A percentile compares a stretch with the other conserved stretches of the same genome.
Conservation (phyloP, 2,329 filamentous ascomycete genomes). For the Talaromyces amestolkiae region DNA sequence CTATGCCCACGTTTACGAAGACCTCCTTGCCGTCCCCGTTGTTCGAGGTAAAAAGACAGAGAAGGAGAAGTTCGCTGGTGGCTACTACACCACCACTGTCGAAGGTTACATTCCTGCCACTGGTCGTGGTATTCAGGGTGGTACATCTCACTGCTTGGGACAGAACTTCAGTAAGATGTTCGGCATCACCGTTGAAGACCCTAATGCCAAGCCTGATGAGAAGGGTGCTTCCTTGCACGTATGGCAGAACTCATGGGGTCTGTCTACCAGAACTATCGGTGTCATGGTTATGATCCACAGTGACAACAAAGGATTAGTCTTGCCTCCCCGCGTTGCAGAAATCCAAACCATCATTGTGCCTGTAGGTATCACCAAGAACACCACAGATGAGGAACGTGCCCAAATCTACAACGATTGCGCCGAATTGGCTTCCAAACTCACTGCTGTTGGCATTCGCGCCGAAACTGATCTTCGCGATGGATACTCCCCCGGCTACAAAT, state of each 20-base stretch:
- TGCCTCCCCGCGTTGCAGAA: slow-evolving; percentile 86
- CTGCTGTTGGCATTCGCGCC: slow-evolving; percentile 70
- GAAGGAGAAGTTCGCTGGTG: slow-evolving; percentile 96
- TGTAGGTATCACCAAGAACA: slow-evolving; percentile 89
- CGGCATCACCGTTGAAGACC: slow-evolving; percentile 94
- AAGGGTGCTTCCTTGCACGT: slow-evolving; percentile 79
- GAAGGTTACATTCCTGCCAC: slow-evolving; percentile 97
- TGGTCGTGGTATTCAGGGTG: slow-evolving; percentile 93
- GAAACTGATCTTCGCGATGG: slow-evolving; percentile 83
- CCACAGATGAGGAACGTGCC: slow-evolving; percentile 71
- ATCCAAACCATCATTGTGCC: slow-evolving; percentile 84
- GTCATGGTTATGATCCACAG: slow-evolving; percentile 99
- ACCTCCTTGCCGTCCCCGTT: slow-evolving; percentile 90
- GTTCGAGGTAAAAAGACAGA: slow-evolving; percentile 93
- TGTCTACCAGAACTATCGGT: slow-evolving; percentile 94
- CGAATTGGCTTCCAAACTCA: slow-evolving; percentile 66
- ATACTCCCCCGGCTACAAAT: slow-evolving; percentile 94
- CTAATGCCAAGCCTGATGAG: slow-evolving; percentile 65
- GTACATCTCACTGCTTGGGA: slow-evolving; percentile 87
- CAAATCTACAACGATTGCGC: slow-evolving; percentile 74
- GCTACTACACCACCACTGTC: slow-evolving; percentile 93
- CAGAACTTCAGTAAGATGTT: slow-evolving; percentile 99
- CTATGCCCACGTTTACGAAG: slow-evolving; percentile 88
- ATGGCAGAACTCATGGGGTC: slow-evolving; percentile 99
- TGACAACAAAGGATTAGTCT: slow-evolving; percentile 90